phyloP scores from a whole-genome alignment of 2,329 filamentous ascomycete species.

The Talaromyces sp. region DNA sequence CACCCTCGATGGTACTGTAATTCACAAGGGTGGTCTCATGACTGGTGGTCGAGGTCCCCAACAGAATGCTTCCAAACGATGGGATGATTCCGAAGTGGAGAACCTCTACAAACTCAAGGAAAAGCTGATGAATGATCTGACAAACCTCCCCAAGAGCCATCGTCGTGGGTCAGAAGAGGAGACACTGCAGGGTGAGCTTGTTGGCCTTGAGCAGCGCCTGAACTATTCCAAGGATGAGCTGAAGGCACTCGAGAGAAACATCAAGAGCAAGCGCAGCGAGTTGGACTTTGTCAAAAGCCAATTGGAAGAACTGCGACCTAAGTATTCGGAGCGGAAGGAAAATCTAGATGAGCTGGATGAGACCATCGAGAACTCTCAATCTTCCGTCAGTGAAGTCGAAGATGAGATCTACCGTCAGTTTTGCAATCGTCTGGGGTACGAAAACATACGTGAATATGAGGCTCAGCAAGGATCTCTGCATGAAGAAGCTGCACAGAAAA shows the following conservation, averaged over 20 bases:
- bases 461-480: conserved; percentile 89
- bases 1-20: conserved; percentile 91
- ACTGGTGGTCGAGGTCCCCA: conserved; percentile 87
- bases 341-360: conserved; percentile 66
- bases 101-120: conserved; percentile 76
- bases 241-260: conserved; percentile 76
- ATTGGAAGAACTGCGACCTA: conserved; percentile 74
- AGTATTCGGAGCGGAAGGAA: conserved; percentile 71
- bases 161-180: conserved; percentile 79
- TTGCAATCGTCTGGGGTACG: conserved; percentile 83
- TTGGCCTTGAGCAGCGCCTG: conserved; percentile 76
- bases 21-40: conserved; percentile 95
- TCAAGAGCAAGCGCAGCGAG: conserved; percentile 81
- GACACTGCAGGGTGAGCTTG: conserved; percentile 74
- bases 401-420: conserved; percentile 86
- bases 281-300: conserved; percentile 72
- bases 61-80: conserved; percentile 71
- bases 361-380: conserved; percentile 59
- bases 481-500: conserved; percentile 85
- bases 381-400: conserved; percentile 76
- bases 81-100: conserved; percentile 88
- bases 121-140: conserved; percentile 75
- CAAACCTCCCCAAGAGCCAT: conserved; percentile 76
- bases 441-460: conserved; percentile 89
- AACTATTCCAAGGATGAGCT: conserved; percentile 74